Evolutionary conservation across 2,329 filamentous ascomycete species (phyloP), one percentile per base, ranked within the genome.

Genomic region (Calonectria henricotiae): DNA sequence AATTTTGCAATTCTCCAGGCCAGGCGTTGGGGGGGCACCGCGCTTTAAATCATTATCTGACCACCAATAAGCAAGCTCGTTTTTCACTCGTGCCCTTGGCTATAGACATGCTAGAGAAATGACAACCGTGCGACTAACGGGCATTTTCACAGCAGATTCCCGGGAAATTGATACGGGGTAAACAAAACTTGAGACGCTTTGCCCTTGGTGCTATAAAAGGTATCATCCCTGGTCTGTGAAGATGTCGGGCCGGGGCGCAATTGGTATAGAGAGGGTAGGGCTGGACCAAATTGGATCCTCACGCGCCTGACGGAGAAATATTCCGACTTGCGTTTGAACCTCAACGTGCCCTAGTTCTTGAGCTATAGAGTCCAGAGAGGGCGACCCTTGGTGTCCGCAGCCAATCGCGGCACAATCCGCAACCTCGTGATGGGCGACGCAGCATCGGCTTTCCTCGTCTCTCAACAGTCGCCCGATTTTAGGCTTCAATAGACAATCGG

Each of bases 401-500:
- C 43, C 43, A 46, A 46, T 46, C 43, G 43, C n/a, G 43, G 43
- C 20, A n/a, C 43, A 8, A 23, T n/a, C 43, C 43, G 43, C n/a
- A 20, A 20, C 12, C 43, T 46, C n/a, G 43, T 46, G 43, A 46
- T 20, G 41, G 17, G 5, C 1, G 39, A 15, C 39, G 1, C 39
- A 35, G 32, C 32, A n/a, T 17, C n/a, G 6, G 3, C 41, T 7
- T 44, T 3, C 4, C n/a, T n/a, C 23, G 23, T 46, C 43, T 46
- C 43, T n/a, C 43, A 46, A 23, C 43, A 23, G 17, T 58, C 51
- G 11, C 32, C 51, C 20, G 39, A 39, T 39, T 39, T 58, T 39
- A 37, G 51, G n/a, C 35, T 49, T 58, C 51, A 41, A 58, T 58
- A 58, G 35, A 58, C 20, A 58, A 27, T 58, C 51, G 46, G 23